phyloP scores from a whole-genome alignment of 768 basidiomycete species.

The Tulasnella sp. region DNA sequence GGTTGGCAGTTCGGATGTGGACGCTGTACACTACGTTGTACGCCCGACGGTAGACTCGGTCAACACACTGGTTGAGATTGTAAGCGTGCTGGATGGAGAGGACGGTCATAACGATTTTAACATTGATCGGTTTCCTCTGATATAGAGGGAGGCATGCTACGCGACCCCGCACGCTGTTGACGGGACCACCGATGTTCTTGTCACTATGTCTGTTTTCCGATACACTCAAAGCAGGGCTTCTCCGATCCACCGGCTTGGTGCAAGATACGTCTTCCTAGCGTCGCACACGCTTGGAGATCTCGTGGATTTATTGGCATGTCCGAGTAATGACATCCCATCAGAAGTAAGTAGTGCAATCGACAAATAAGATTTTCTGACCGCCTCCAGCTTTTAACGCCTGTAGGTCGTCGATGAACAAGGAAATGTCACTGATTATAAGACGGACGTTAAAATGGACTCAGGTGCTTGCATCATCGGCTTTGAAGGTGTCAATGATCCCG shows the following conservation, averaged over 20 bases:
- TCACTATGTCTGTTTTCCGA: slow-evolving; percentile 52
- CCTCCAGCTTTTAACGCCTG: no score
- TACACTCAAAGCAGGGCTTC: slow-evolving; percentile 47
- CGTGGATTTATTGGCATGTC: slow-evolving; percentile 48
- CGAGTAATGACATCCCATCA: slow-evolving; percentile 42
- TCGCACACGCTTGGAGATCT: slow-evolving; percentile 63
- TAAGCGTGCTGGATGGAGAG: neutral
- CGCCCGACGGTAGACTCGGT: slow-evolving; percentile 9
- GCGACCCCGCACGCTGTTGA: neutral
- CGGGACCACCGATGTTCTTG: slow-evolving; percentile 34
- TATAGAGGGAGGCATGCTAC: neutral
- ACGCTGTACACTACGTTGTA: slow-evolving; percentile 26
- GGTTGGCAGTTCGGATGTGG: slow-evolving; percentile 21
- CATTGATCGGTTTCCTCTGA: neutral
- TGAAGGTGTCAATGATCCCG: neutral
- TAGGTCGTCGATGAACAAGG: neutral
- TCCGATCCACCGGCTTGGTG: slow-evolving; percentile 47
- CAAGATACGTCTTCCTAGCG: slow-evolving; percentile 59
- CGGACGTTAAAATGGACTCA: neutral
- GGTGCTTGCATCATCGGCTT: slow-evolving; percentile 11
- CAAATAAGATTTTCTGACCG: no score
- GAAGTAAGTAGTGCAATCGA: slow-evolving; percentile 35
- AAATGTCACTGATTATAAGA: neutral
- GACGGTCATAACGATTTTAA: neutral
- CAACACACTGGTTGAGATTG: slow-evolving; percentile 7